Percentiles rank a stretch among this genome's conserved stretches.
Evolutionary conservation across 2,329 filamentous ascomycete genomes (phyloP).

Genomic region (Drechslerella stenobrocha): DNA sequence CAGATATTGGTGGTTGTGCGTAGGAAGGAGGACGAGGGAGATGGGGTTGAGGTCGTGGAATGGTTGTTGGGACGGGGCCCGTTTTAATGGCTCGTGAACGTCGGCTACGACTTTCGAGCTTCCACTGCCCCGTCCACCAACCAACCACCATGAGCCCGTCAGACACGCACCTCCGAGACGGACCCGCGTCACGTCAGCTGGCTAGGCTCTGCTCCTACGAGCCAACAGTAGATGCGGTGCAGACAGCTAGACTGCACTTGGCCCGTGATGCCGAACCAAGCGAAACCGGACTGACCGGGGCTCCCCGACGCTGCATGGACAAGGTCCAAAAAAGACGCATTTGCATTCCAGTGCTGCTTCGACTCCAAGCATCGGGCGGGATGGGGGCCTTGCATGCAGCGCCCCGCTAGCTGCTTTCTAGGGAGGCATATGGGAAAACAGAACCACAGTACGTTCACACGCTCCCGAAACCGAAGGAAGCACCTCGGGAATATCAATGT

Average conservation of each 20-base stretch:
- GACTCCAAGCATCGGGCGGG: conserved; percentile 23
- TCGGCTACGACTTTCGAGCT: conserved; percentile 36
- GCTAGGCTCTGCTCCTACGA: conserved; percentile 1
- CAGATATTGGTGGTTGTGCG: not conserved
- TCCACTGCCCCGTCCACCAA: conserved; percentile 17
- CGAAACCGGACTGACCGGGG: conserved; percentile 10
- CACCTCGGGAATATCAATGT: conserved; percentile 35
- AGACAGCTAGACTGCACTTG: conserved; percentile 9
- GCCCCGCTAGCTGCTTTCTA: conserved; percentile 6
- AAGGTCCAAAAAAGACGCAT: conserved; percentile 33
- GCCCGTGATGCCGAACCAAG: conserved; percentile 46
- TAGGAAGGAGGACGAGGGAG: conserved; percentile 7
- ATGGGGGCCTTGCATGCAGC: conserved; percentile 31
- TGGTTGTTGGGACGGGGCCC: conserved; percentile 41
- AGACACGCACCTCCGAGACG: not conserved
- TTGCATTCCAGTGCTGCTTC: conserved; percentile 22
- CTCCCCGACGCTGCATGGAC: conserved; percentile 16
- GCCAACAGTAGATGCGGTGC: not conserved
- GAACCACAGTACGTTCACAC: not conserved
- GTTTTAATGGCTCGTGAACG: conserved; percentile 29
- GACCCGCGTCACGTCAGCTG: conserved; percentile 7
- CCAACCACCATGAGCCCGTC: not conserved
- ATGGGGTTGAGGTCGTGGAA: conserved; percentile 4
- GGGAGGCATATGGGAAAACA: not conserved
- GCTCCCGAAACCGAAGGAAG: conserved; percentile 28